Base-by-base conservation (phyloP, 768 basidiomycete genomes). In the Termitomyces sp. region DNA sequence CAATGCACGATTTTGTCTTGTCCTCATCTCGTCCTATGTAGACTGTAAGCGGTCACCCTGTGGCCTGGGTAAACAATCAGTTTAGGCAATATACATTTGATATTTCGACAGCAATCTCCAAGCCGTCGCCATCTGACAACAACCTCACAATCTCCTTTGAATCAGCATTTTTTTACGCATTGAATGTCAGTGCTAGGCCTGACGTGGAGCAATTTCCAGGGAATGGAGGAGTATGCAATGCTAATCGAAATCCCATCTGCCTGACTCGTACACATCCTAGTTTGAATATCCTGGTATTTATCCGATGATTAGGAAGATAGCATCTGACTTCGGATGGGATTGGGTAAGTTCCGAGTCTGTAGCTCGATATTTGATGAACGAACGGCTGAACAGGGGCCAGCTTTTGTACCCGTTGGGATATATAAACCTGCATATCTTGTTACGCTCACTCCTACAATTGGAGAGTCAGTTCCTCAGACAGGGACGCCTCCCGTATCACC, bases 251-350 rank as follows among this genome's bases (percentile, higher is more conserved):
- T 35, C 43, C 20, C 48, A 32, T 28, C 16, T n/a, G 2, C 35
- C 23, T 52, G 23, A 52, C 23, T 38, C n/a, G 38, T 33, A 28
- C 30, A 50, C 3, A 44, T 18, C 26, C n/a, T 14, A 83, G 81
- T 83, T 75, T 56, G 82, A 82, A 62, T 82, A 79, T 60, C 78
- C 81, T 10, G 75, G 72, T 13, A 74, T 79, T 38, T 77, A 77
- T 51, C 72, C 75, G 32, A 83, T 74, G 69, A 72, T 83, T 30
- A 76, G 83, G 1, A 84, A 86, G 65, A 72, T 75, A 3, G 71
- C 77, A 35, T 78, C 76, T 3, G 83, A 86, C 64, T 85, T 83
- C 60, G 83, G 84, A 1, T 86, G 83, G 82, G 83, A 85, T 68
- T 85, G 82, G 83, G 80, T 83, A 58, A 28, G 68, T 57, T 4